phyloP scores from a whole-genome alignment of 345 rosid species.

The Abelmoschus esculentus region DNA sequence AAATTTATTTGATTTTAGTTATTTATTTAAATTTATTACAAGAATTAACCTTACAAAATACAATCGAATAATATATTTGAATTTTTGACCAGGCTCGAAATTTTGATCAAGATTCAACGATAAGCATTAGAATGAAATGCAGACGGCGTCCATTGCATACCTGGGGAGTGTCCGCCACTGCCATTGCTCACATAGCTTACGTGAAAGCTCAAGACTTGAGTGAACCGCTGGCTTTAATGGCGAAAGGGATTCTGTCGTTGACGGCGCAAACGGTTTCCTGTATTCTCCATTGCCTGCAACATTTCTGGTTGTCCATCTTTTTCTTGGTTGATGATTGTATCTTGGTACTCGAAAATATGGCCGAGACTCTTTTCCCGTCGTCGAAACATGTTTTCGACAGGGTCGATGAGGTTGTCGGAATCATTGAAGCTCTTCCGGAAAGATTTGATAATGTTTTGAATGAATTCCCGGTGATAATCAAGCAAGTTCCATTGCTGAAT shows the following conservation, averaged over 20 bases:
- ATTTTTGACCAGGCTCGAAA: not conserved
- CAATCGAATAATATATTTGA: no score
- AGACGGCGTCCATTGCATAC: conserved; percentile 60
- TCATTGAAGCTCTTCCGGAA: conserved; percentile 42
- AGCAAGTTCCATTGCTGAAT: conserved; percentile 15
- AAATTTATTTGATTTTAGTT: not conserved
- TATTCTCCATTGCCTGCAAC: conserved; percentile 18
- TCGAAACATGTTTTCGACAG: conserved; percentile 34
- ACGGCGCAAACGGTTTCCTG: conserved; percentile 18
- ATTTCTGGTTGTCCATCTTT: conserved; percentile 29
- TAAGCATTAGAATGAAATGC: conserved; percentile 16
- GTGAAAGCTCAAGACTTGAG: conserved; percentile 23
- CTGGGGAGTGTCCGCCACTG: conserved; percentile 30
- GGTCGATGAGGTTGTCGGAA: conserved; percentile 27
- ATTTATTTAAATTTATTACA: no score
- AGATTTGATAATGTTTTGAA: conserved; percentile 31
- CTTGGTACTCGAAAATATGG: conserved; percentile 27
- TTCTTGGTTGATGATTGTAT: conserved; percentile 37
- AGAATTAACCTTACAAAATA: no score
- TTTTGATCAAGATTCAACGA: not conserved
- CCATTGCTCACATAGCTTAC: conserved; percentile 29
- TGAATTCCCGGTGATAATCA: conserved; percentile 25
- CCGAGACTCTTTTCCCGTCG: conserved; percentile 47
- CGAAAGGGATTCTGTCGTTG: conserved; percentile 19
- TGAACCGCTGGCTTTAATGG: conserved; percentile 23